phyloP scores from a whole-genome alignment of 1,284 basidiomycete genomes.

The Ganoderma sinense region DNA sequence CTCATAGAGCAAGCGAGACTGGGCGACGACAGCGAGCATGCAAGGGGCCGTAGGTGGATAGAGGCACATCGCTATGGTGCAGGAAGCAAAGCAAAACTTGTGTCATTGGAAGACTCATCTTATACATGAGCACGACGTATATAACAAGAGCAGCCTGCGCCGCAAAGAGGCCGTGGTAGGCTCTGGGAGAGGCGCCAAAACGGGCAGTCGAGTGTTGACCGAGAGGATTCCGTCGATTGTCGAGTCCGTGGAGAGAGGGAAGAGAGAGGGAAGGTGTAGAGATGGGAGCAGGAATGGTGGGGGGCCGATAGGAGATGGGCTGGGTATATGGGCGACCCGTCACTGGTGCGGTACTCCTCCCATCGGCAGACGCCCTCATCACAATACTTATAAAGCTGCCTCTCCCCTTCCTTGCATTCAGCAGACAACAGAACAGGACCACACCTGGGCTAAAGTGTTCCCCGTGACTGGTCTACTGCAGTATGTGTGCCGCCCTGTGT shows the following conservation, averaged over 20 bases:
- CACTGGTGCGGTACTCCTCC: conserved; percentile 8
- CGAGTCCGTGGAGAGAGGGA: neutral
- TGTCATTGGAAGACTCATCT: neutral
- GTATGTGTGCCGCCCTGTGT: too few species aligned
- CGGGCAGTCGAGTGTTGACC: neutral
- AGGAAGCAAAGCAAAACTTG: neutral
- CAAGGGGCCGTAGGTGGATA: neutral
- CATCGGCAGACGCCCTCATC: neutral
- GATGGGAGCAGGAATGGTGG: neutral
- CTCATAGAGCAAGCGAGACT: neutral
- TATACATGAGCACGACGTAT: neutral
- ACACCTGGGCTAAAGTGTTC: neutral
- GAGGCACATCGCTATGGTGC: neutral
- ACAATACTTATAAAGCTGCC: too few species aligned
- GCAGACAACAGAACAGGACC: neutral
- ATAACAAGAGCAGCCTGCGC: neutral
- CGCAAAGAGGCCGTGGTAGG: neutral
- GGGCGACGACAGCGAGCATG: neutral
- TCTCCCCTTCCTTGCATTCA: neutral
- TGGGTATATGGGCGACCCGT: neutral
- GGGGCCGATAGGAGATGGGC: neutral
- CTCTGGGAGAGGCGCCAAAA: neutral
- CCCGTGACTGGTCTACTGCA: neutral
- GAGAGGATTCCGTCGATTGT: neutral
- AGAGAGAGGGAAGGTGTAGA: neutral